Base-by-base conservation (phyloP, 2,329 filamentous ascomycete genomes). In the Phialocephala sp. region DNA sequence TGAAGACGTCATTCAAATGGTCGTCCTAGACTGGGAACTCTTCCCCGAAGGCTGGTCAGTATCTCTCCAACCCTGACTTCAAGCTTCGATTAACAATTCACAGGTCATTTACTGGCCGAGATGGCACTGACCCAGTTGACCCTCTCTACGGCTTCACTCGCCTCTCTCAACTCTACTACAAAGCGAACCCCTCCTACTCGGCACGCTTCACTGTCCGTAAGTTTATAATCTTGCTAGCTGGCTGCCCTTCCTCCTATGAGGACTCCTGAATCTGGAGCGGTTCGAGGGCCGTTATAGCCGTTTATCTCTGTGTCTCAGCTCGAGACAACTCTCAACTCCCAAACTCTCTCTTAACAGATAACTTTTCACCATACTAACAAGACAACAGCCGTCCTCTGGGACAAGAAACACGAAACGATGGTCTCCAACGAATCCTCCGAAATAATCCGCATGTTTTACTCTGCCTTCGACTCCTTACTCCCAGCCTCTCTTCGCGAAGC, bases 401-500 rank as follows among this genome's bases (percentile, higher is more conserved):
- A 90, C 72, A 87, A 82, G 73, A 85, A 87, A 76, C 77, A 58
- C 18, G 52, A 87, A 60, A 85, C 83, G 1, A 90, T 94, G 65
- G 91, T 94, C 56, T 92, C 85, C 82, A 94, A 94, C 66, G 91
- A 94, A 79, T 89, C 87, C 58, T 86, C 86, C 54, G 92, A 94
- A 75, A 94, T 94, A 68, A 91, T 94, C 71, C 86, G 91, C 68
- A 93, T 94, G 89, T 79, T 94, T 64, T 92, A 91, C 77, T 81
- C 83, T n/a, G 89, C 84, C 15, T 72, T 72, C 22, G 67, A 72
- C 45, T 52, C 36, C 9, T 54, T 72, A 35, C n/a, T 72, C 9
- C 62, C 67, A 9, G 39, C 47, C 8, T 24, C 47, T 8, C 52
- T 62, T 5, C 63, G 62, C 5, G 63, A 70, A 47, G 6, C n/a